These are phyloP conservation scores for Heracleum sosnowskyi DNA, from an alignment of 129 eudicot species.

Conservation along the genomic window DNA sequence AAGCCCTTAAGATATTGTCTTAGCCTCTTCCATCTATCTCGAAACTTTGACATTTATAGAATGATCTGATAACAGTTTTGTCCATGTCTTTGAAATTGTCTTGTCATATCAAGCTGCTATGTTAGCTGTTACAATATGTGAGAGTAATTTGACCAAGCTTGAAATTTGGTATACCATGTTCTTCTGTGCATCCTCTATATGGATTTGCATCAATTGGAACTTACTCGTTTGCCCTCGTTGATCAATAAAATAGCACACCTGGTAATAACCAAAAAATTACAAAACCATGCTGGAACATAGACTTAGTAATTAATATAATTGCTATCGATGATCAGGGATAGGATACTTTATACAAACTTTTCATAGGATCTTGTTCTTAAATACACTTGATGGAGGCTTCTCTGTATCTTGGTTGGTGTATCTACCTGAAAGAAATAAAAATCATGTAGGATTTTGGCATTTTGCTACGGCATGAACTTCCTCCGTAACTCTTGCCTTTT, in stretches of 20 bases:
- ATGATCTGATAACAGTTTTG: too few relatives aligned
- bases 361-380: not conserved
- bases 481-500: not conserved
- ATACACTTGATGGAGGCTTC: not conserved
- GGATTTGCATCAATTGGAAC: not conserved
- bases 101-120: not conserved
- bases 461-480: not conserved
- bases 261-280: too few relatives aligned
- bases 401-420: not conserved
- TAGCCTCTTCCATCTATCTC: not conserved
- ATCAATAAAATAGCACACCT: too few relatives aligned
- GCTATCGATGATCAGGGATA: not conserved
- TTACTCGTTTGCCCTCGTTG: not conserved
- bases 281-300: not conserved
- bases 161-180: too few relatives aligned
- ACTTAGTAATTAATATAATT: not conserved
- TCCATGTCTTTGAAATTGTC: too few relatives aligned
- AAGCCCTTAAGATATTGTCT: not conserved
- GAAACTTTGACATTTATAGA: not conserved
- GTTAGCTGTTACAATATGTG: not conserved
- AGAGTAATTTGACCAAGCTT: too few relatives aligned
- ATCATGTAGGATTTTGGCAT: not conserved
- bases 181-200: too few relatives aligned
- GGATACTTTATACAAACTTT: not conserved
- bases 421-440: not conserved